Evolutionary conservation across 805 yeast species (phyloP).

Genomic region (Suhomyces pyralidae): DNA sequence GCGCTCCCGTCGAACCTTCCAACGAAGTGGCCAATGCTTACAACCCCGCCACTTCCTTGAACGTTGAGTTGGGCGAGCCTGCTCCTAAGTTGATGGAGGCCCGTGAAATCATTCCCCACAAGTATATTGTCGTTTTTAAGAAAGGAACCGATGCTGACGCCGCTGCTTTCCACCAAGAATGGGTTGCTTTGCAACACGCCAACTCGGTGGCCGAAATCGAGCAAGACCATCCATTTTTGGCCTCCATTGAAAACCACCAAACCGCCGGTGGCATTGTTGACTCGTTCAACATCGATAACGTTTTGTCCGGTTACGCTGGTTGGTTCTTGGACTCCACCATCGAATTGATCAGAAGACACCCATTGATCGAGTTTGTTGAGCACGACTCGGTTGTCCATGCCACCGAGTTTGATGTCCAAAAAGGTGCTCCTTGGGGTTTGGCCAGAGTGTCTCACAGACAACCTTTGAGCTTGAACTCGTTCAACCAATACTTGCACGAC

Average conservation of each 20-base stretch:
- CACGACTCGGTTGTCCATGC: conserved; percentile 69
- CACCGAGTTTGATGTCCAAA: conserved; percentile 61
- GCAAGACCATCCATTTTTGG: conserved; percentile 34
- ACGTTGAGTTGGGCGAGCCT: conserved; percentile 12
- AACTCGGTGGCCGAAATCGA: conserved; percentile 36
- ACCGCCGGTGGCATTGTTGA: conserved; percentile 34
- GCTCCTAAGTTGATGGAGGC: conserved; percentile 49
- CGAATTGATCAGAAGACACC: conserved; percentile 66
- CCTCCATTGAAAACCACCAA: conserved; percentile 14
- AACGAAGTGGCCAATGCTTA: conserved; percentile 4
- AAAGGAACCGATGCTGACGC: conserved; percentile 52
- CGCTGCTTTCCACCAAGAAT: conserved; percentile 61
- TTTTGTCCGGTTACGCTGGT: conserved; percentile 80
- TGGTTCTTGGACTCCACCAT: conserved; percentile 72
- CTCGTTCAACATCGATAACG: conserved; percentile 55
- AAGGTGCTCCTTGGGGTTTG: conserved; percentile 93
- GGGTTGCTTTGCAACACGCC: conserved; percentile 57
- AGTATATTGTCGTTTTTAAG: conserved; percentile 85
- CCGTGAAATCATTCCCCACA: conserved; percentile 58
- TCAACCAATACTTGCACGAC: conserved; percentile 63
- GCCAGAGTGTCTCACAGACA: conserved; percentile 86
- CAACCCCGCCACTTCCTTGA: conserved; percentile 3
- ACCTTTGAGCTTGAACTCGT: conserved; percentile 58
- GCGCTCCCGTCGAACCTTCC: conserved; percentile 3
- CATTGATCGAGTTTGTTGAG: conserved; percentile 67